These are phyloP conservation scores for Scutellaria baicalensis DNA, from an alignment of 257 asterid species.

Conservation along the genomic window DNA sequence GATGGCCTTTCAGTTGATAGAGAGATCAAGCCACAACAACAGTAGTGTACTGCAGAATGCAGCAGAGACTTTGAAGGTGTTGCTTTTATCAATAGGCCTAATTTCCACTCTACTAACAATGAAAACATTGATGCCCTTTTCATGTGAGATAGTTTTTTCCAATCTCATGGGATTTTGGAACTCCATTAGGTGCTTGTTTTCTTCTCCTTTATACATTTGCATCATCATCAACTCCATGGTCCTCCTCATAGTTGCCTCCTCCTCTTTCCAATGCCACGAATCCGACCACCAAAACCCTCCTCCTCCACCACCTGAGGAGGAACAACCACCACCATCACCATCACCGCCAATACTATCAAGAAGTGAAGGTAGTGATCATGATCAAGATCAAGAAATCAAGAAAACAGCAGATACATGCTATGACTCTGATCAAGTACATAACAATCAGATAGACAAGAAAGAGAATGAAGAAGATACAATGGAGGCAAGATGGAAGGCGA, in stretches of 20 bases:
- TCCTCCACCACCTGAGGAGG: neutral
- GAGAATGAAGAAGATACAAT: conserved; percentile 27
- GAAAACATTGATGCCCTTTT: conserved; percentile 21
- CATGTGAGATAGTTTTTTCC: conserved; percentile 21
- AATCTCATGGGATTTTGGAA: conserved; percentile 19
- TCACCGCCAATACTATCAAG: neutral
- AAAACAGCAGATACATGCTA: neutral
- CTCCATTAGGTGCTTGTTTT: conserved; percentile 20
- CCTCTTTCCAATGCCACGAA: conserved; percentile 21
- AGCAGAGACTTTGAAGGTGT: conserved; percentile 27
- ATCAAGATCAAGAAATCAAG: neutral
- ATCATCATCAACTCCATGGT: conserved; percentile 42
- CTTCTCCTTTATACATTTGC: conserved; percentile 40
- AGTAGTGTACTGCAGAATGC: conserved; percentile 15
- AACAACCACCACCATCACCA: neutral
- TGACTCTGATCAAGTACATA: too few relatives aligned
- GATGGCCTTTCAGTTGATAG: conserved; percentile 24
- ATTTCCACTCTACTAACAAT: conserved; percentile 26
- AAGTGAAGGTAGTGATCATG: neutral
- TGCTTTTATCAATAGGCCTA: conserved; percentile 34
- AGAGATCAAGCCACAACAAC: conserved; percentile 9
- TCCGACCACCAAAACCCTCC: too few relatives aligned
- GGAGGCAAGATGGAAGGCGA: conserved; percentile 64
- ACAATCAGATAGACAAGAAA: neutral
- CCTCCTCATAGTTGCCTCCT: conserved; percentile 35